These are phyloP conservation scores for Escovopsis sp. DNA, from an alignment of 2,329 filamentous ascomycete genomes.

Conservation along the genomic window DNA sequence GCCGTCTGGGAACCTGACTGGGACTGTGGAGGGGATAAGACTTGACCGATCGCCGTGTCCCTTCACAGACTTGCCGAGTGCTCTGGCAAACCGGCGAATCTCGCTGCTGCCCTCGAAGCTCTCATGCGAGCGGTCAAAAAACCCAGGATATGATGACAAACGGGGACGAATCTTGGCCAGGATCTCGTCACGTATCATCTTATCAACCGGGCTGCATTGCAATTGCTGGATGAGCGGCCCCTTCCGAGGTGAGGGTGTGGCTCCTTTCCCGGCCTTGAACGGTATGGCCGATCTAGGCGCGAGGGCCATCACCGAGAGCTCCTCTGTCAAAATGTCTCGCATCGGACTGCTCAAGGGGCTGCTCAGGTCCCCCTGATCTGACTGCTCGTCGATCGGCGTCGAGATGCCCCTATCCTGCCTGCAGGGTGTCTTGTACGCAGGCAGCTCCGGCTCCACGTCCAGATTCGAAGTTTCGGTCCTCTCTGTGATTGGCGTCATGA, in stretches of 20 bases:
- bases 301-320: constrained; percentile 35
- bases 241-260: constrained; percentile 32
- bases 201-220: constrained; percentile 82
- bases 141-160: constrained; percentile 60
- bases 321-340: constrained; percentile 43
- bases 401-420: constrained; percentile 26
- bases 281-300: constrained; percentile 23
- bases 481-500: constrained; percentile 98
- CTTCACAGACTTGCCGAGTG: constrained; percentile 39
- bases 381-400: constrained; percentile 16
- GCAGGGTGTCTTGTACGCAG: constrained; percentile 64
- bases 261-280: constrained; percentile 16
- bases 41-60: constrained; percentile 47
- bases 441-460: constrained; percentile 44
- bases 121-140: constrained; percentile 53
- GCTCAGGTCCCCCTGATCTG: constrained; percentile 34
- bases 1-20: constrained; percentile 51
- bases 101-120: constrained; percentile 53
- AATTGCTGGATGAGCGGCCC: constrained; percentile 65
- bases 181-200: constrained; percentile 58
- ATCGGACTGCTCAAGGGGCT: constrained; percentile 63
- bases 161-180: constrained; percentile 59
- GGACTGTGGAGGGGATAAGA: constrained; percentile 42
- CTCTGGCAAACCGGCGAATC: constrained; percentile 69
- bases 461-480: constrained; percentile 73